Conservation (phyloP, 140 eudicot genomes). For the Senecio squalidus region DNA sequence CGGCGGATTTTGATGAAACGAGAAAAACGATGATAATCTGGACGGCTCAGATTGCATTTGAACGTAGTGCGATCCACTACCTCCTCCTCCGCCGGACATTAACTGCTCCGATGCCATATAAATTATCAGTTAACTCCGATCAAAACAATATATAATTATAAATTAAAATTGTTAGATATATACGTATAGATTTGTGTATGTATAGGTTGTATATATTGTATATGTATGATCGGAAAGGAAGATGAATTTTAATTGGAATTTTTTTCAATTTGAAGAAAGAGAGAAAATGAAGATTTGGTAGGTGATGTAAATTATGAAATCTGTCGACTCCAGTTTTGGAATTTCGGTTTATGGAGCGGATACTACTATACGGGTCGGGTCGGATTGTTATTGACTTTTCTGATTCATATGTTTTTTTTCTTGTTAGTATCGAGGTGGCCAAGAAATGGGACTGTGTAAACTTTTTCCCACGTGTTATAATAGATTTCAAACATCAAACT, state of each 20-base stretch:
- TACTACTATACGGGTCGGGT: conserved; percentile 19
- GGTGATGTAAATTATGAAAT: conserved; percentile 20
- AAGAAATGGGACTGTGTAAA: too few relatives aligned
- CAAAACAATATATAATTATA: not conserved
- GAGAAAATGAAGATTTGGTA: conserved; percentile 16
- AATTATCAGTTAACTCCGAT: conserved; percentile 19
- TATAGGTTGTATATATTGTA: conserved; percentile 3
- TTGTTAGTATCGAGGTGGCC: too few relatives aligned
- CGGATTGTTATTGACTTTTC: not conserved
- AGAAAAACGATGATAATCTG: conserved; percentile 52
- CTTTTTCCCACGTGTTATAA: conserved; percentile 4
- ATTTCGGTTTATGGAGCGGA: conserved; percentile 9
- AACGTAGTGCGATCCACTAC: conserved; percentile 54
- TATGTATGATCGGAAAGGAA: conserved; percentile 18
- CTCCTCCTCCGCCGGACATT: conserved; percentile 30
- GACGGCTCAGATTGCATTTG: conserved; percentile 85
- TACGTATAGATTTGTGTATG: not conserved
- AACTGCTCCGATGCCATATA: conserved; percentile 75
- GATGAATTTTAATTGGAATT: conserved; percentile 11
- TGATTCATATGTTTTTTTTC: too few relatives aligned
- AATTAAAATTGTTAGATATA: not conserved
- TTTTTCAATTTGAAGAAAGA: conserved; percentile 16
- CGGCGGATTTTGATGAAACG: conserved; percentile 44
- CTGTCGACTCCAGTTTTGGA: conserved; percentile 13
- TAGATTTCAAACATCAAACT: too few relatives aligned